phyloP scores from a whole-genome alignment of 257 asterid genomes.

The Petunia secreta region DNA sequence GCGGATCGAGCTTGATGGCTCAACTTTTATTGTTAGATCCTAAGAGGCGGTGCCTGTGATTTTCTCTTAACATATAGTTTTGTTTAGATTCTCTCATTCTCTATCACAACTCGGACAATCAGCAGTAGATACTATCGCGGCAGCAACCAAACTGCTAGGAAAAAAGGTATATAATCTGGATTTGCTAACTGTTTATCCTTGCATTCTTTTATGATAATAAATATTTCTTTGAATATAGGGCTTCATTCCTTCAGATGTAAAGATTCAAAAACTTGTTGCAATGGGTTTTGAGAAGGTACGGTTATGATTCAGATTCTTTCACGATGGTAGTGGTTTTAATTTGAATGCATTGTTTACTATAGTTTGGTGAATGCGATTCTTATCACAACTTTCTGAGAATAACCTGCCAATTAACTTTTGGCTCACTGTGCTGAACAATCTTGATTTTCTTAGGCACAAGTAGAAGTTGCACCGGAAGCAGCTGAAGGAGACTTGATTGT shows the following conservation, averaged over 20 bases:
- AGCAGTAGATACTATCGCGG: constrained; percentile 40
- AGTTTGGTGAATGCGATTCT: background rate
- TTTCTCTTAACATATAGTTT: background rate
- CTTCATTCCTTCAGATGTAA: constrained; percentile 62
- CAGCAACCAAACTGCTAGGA: constrained; percentile 45
- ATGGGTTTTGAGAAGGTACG: constrained; percentile 97
- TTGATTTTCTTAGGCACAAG: constrained; percentile 72
- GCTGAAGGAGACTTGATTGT: constrained; percentile 87
- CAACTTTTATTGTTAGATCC: background rate
- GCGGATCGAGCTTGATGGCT: background rate
- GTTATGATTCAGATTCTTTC: background rate
- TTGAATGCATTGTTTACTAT: background rate
- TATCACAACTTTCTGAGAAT: background rate
- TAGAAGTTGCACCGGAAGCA: constrained; percentile 92
- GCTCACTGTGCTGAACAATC: constrained; percentile 1
- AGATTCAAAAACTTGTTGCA: constrained; percentile 77
- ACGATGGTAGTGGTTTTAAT: background rate
- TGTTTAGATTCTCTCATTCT: constrained; percentile 26
- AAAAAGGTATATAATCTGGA: constrained; percentile 56
- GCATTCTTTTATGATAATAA: background rate
- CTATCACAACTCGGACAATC: constrained; percentile 44
- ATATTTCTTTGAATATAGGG: constrained; percentile 43
- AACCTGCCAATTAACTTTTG: background rate
- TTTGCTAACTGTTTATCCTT: constrained; percentile 23
- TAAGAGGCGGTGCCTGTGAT: background rate